Conservation (phyloP, 768 basidiomycete species). For the Kwoniella sp. region DNA sequence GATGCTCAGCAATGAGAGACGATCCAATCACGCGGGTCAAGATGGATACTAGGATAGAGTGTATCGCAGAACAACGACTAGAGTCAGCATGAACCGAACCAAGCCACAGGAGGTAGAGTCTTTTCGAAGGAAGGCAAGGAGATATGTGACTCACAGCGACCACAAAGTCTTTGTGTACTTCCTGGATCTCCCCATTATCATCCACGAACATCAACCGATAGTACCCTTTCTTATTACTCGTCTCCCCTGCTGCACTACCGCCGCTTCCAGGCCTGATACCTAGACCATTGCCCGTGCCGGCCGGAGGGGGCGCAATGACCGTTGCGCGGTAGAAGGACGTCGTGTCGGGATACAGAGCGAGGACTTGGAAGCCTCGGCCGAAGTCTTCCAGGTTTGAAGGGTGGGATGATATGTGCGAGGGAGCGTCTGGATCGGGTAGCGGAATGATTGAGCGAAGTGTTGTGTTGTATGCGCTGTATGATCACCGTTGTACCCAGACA, state of each 20-base stretch:
- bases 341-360: conserved; percentile 59
- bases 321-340: conserved; percentile 58
- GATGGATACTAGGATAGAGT: background rate
- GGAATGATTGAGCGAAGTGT: conserved; percentile 58
- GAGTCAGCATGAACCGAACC: too few species aligned
- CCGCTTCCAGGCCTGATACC: conserved; percentile 22
- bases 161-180: conserved; percentile 40
- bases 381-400: conserved; percentile 53
- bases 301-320: conserved; percentile 45
- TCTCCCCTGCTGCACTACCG: conserved; percentile 15
- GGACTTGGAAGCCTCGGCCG: conserved; percentile 49
- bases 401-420: conserved; percentile 47
- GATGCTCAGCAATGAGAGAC: too few species aligned
- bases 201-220: conserved; percentile 53
- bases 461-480: conserved; percentile 38
- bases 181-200: conserved; percentile 42
- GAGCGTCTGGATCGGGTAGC: conserved; percentile 55
- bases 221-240: conserved; percentile 30
- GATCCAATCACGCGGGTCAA: too few species aligned
- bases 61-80: too few species aligned
- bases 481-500: too few species aligned
- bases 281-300: conserved; percentile 34
- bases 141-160: conserved; percentile 55
- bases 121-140: too few species aligned
- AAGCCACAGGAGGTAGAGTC: too few species aligned